phyloP scores from a whole-genome alignment of 169 alveolate species.

The Cryptosporidium ubiquitum region DNA sequence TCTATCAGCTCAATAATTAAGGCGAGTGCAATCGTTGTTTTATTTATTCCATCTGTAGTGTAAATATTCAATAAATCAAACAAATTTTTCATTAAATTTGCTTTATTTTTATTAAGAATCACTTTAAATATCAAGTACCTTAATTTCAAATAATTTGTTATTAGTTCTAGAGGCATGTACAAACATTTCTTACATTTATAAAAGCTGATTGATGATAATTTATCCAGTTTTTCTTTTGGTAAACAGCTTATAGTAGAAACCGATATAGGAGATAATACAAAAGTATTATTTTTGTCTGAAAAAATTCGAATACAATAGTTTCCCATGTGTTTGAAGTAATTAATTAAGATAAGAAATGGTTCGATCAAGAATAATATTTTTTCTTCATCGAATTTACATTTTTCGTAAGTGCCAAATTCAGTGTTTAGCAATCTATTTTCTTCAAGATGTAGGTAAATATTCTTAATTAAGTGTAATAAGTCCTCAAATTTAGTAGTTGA shows the following conservation, averaged over 20 bases:
- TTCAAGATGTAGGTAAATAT: not conserved
- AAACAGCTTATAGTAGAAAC: conserved; percentile 16
- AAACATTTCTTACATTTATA: not conserved
- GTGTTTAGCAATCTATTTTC: not conserved
- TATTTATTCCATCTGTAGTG: not conserved
- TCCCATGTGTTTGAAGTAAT: not conserved
- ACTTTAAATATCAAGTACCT: not conserved
- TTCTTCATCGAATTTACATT: not conserved
- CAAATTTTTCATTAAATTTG: not conserved
- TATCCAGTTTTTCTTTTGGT: not conserved
- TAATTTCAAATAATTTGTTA: conserved; percentile 1
- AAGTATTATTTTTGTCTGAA: not conserved
- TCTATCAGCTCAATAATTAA: not conserved
- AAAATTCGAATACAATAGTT: conserved; percentile 31
- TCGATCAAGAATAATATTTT: not conserved
- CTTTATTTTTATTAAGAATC: not conserved
- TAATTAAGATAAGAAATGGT: not conserved
- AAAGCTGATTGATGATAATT: not conserved
- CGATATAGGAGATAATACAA: conserved; percentile 50
- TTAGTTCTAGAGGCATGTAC: not conserved
- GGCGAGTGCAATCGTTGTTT: too few species aligned
- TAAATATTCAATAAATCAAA: not conserved
- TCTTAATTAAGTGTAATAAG: not conserved
- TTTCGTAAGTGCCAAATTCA: not conserved
- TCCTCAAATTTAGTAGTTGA: conserved; percentile 2